Evolutionary conservation across 2,329 filamentous ascomycete genomes (phyloP), one percentile per base, ranked within the genome.

Genomic region (Colletotrichum tropicale): DNA sequence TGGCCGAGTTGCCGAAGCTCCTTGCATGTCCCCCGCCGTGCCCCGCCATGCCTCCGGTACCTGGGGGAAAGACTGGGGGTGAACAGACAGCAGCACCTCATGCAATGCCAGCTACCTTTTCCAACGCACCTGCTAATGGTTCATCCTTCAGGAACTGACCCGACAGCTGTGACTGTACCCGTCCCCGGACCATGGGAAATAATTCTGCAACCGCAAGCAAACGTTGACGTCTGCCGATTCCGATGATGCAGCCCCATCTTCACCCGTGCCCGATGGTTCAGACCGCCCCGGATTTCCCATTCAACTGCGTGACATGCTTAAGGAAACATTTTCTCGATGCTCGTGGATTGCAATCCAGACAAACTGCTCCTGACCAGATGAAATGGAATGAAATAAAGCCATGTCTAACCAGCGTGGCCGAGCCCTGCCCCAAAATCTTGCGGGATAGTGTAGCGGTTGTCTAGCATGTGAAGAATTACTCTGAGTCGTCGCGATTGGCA

Each of bases 1-100:
- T 87, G 86, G 85, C 84, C 87, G 84, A 87, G 83, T 84, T 86
- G 81, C 87, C 87, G 87, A 84, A 82, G 69, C 75, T 75, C 75
- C 74, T 76, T 76, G 74, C 66, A 69, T 76, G 70, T 43, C 64
- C 70, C 70, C 74, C 74, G 70, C 74, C 64, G 34, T 76, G 74
- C 74, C 74, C 74, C 74, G 71, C 74, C 71, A 70, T 66, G 13
- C 64, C 58, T 21, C 26, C 56, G 65, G 71, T 71, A 43, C 60
- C 48, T 62, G 36, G 65, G 36, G 64, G 52, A 68, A 18, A 32
- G 7, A 38, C 34, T 66, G 64, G 64, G 36, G 64, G 24, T 21
- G 24, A 8, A 62, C 48, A 67, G 28, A 52, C n/a, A 52, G 43
- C 43, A 52, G 43, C 43, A 52, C 43, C 43, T 52, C 28, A 38